Evolutionary conservation across 352 stramenopile genomes (phyloP), one percentile per base, ranked within the genome.

Genomic region (Phytophthora foliorum): DNA sequence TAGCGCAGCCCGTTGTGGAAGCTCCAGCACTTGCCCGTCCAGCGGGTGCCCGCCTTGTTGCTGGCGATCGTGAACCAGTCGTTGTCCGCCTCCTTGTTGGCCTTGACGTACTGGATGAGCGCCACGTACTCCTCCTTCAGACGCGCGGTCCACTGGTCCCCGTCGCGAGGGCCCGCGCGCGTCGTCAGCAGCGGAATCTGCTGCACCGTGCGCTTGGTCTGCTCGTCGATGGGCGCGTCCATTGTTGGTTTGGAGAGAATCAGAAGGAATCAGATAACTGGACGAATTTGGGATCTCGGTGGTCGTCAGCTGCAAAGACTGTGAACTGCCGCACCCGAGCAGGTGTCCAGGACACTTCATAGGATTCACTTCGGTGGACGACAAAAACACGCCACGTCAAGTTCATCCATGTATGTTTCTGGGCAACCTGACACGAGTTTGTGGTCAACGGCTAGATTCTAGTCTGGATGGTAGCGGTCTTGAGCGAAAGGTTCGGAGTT

Each of bases 21-120:
- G 27, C 86, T 84, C 90, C 90, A 97, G 79, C 90, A 97, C 73
- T 95, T 97, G 52, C 90, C 90, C 19, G 78, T 90, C 90, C 90
- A 95, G 72, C 84, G 71, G 4, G 88, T 96, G 50, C 90, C 89
- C 9, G 80, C 69, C 69, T 94, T 91, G 71, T 96, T 94, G 27
- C 86, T 91, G 46, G 89, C 84, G 65, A 97, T 95, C 32, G 83
- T 92, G 65, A 97, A 97, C 90, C 90, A 97, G 74, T 97, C 90
- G 62, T 94, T 94, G 77, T 96, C 90, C 19, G 84, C 84, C 55
- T 89, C 90, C 68, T 97, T 97, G 80, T 97, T 97, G 74, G 90
- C 90, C 60, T 93, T 93, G 48, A 97, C 88, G 72, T 94, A 95
- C 78, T 94, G 84, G 56, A 97, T 97, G 22, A 97, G 83, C 53